Percentiles rank a stretch among this genome's conserved stretches.
These are phyloP conservation scores for Colletotrichum acutatum DNA, from an alignment of 2,329 filamentous ascomycete species.

Conservation along the genomic window DNA sequence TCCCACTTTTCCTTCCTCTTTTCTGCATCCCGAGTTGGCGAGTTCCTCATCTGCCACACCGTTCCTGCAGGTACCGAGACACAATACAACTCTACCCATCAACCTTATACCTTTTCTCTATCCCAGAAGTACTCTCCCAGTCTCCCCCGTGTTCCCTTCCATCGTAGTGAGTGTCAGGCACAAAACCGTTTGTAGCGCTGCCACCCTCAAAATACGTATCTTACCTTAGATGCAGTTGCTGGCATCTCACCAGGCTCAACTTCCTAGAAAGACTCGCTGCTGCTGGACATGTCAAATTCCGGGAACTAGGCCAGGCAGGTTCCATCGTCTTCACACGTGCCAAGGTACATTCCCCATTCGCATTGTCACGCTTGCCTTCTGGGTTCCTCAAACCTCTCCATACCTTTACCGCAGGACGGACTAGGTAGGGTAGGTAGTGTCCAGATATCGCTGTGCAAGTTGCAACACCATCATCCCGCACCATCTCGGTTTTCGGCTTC, in stretches of 20 bases:
- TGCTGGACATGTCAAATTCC: background rate
- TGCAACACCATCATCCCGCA: background rate
- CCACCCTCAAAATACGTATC: background rate
- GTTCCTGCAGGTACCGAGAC: slow-evolving; percentile 29
- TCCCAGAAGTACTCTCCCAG: no score
- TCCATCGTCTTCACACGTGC: background rate
- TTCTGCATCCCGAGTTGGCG: background rate
- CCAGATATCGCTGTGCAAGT: background rate
- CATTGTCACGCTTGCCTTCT: background rate
- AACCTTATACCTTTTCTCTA: slow-evolving; percentile 8
- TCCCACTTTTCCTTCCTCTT: background rate
- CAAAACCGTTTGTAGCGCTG: background rate
- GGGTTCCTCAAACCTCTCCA: background rate
- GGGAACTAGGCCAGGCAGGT: background rate
- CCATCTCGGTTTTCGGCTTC: slow-evolving; percentile 27
- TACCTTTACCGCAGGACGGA: no score
- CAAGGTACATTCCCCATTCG: background rate
- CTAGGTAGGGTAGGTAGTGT: background rate
- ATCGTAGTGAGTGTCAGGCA: background rate
- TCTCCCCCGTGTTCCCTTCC: background rate
- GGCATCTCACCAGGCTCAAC: background rate
- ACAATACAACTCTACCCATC: slow-evolving; percentile 10
- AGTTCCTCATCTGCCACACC: background rate
- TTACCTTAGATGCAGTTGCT: background rate
- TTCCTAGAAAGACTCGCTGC: background rate